These are phyloP conservation scores for Suhomyces yuchorum DNA, from an alignment of 1,139 yeast genomes.

Conservation along the genomic window DNA sequence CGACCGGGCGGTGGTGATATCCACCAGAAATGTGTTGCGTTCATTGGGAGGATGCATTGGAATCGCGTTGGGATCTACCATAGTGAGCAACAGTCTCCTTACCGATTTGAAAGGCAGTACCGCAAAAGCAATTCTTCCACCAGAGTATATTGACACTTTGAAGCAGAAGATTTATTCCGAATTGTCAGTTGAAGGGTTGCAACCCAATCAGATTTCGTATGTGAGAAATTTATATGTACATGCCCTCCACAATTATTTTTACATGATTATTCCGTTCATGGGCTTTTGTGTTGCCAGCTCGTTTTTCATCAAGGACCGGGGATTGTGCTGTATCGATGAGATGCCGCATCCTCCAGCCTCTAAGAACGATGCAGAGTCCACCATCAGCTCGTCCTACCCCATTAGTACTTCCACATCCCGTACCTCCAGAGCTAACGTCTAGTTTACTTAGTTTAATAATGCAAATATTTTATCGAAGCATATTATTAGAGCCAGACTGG, in stretches of 20 bases:
- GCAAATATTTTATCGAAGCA: neutral
- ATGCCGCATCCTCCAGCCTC: conserved; percentile 13
- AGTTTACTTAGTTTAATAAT: neutral
- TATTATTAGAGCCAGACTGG: neutral
- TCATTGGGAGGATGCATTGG: conserved; percentile 60
- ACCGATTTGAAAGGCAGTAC: conserved; percentile 20
- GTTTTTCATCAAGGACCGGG: conserved; percentile 43
- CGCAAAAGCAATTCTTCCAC: conserved; percentile 13
- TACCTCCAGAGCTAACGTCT: conserved; percentile 6
- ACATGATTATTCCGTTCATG: conserved; percentile 45
- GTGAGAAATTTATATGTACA: conserved; percentile 38
- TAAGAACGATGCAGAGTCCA: conserved; percentile 16
- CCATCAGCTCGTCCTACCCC: conserved; percentile 13
- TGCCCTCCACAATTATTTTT: conserved; percentile 42
- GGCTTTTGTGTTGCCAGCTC: conserved; percentile 40
- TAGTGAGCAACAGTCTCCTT: conserved; percentile 43
- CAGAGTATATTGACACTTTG: conserved; percentile 22
- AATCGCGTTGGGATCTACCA: conserved; percentile 45
- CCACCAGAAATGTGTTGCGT: conserved; percentile 54
- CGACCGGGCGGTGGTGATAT: conserved; percentile 58
- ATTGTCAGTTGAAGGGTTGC: conserved; percentile 30
- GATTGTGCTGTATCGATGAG: conserved; percentile 46
- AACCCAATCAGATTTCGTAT: conserved; percentile 24
- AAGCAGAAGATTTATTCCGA: conserved; percentile 34
- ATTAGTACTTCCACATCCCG: conserved; percentile 5